Percentiles rank a stretch among this genome's conserved stretches.
Evolutionary conservation across 306 rosid genomes (phyloP).

Genomic region (Ochetophila trinervis): DNA sequence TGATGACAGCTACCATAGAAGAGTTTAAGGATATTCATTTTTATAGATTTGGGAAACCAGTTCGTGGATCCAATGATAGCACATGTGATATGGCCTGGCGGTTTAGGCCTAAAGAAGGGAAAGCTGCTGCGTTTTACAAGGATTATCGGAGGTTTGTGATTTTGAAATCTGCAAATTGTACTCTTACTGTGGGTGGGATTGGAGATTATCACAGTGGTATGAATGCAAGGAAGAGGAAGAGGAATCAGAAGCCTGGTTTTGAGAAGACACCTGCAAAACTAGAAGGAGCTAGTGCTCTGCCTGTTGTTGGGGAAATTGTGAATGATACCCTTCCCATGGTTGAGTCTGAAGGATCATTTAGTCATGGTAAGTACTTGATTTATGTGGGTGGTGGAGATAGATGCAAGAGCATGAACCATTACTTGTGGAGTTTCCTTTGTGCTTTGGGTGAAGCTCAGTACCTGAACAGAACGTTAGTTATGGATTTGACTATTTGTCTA

Average conservation of each 20-base stretch:
- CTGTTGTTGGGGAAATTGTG: slow-evolving; percentile 81
- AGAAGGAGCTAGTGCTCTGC: slow-evolving; percentile 43
- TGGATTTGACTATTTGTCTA: slow-evolving; percentile 90
- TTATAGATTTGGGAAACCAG: slow-evolving; percentile 83
- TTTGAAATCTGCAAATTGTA: slow-evolving; percentile 61
- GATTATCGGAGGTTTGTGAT: slow-evolving; percentile 91
- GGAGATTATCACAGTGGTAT: slow-evolving; percentile 87
- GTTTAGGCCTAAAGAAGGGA: slow-evolving; percentile 95
- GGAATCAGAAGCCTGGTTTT: slow-evolving; percentile 56
- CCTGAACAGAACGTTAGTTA: slow-evolving; percentile 89
- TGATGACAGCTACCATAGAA: slow-evolving; percentile 88
- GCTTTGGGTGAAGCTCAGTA: slow-evolving; percentile 99
- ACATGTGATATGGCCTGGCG: slow-evolving; percentile 99
- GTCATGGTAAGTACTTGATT: slow-evolving; percentile 67
- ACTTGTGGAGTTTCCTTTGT: slow-evolving; percentile 96
- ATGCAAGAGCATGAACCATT: slow-evolving; percentile 98
- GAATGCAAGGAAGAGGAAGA: slow-evolving; percentile 92
- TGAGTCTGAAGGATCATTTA: slow-evolving; percentile 79
- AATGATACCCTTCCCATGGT: slow-evolving; percentile 81
- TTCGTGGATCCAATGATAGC: slow-evolving; percentile 50
- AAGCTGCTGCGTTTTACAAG: slow-evolving; percentile 84
- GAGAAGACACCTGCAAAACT: slow-evolving; percentile 52
- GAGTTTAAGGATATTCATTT: slow-evolving; percentile 89
- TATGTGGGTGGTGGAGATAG: slow-evolving; percentile 82
- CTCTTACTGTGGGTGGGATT: slow-evolving; percentile 53